These are phyloP conservation scores for Colletotrichum gloeosporioides DNA, from an alignment of 2,329 filamentous ascomycete genomes.

Conservation along the genomic window DNA sequence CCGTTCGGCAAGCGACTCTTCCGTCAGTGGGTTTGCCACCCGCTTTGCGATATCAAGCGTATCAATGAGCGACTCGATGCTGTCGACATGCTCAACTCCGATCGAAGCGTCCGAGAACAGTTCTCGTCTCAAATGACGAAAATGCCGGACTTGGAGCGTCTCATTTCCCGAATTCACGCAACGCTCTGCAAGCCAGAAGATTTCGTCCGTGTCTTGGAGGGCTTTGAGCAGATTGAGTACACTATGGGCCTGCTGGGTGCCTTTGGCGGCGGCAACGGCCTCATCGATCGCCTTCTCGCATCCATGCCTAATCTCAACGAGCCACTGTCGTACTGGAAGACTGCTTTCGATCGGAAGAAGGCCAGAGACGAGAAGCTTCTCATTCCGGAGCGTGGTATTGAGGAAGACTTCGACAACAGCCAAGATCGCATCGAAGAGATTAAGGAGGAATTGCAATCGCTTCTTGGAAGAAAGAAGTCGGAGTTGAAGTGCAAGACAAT, in stretches of 20 bases:
- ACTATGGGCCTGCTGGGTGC: slow-evolving; percentile 81
- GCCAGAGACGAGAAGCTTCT: slow-evolving; percentile 82
- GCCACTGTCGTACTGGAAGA: slow-evolving; percentile 83
- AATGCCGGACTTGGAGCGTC: slow-evolving; percentile 90
- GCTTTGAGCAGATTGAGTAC: slow-evolving; percentile 97
- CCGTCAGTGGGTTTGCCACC: slow-evolving; percentile 96
- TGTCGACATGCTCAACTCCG: slow-evolving; percentile 89
- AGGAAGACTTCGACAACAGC: slow-evolving; percentile 90
- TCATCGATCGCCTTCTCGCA: slow-evolving; percentile 82
- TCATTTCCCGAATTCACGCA: slow-evolving; percentile 94
- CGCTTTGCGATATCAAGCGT: slow-evolving; percentile 81
- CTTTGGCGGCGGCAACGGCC: slow-evolving; percentile 77
- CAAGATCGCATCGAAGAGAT: slow-evolving; percentile 78
- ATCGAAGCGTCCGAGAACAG: slow-evolving; percentile 79
- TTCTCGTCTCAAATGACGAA: slow-evolving; percentile 89
- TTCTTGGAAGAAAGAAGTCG: slow-evolving; percentile 74
- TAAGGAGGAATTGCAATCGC: slow-evolving; percentile 71
- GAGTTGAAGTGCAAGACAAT: slow-evolving; percentile 77
- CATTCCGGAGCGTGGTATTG: slow-evolving; percentile 85
- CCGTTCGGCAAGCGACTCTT: slow-evolving; percentile 97
- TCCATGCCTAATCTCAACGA: slow-evolving; percentile 85
- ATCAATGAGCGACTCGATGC: slow-evolving; percentile 96
- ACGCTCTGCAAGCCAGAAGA: slow-evolving; percentile 89
- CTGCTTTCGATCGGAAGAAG: slow-evolving; percentile 84
- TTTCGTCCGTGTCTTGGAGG: slow-evolving; percentile 91